A percentile compares a stretch with the other conserved stretches of the same genome.
Conservation (phyloP, 768 basidiomycete genomes). For the Xerocomellus intermedius region DNA sequence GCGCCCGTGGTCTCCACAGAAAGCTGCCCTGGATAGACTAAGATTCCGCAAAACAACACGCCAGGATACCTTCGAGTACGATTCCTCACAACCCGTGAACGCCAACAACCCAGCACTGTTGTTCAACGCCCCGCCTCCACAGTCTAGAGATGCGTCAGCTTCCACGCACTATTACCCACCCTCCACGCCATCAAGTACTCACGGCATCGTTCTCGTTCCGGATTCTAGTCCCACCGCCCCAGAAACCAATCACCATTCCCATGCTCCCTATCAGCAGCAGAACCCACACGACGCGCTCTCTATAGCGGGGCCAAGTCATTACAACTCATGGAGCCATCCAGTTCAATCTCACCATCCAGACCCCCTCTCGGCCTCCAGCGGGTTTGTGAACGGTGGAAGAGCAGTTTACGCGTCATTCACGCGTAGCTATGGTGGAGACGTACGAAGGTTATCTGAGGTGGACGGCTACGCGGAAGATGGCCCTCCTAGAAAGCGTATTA, state of each 20-base stretch:
- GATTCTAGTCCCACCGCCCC: conserved; percentile 64
- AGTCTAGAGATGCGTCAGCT: conserved; percentile 76
- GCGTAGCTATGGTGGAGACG: conserved; percentile 38
- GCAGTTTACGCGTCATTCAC: conserved; percentile 54
- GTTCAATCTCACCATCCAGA: conserved; percentile 40
- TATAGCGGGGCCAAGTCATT: conserved; percentile 38
- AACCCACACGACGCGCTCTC: conserved; percentile 43
- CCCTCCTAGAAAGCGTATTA: conserved; percentile 69
- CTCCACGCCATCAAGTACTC: conserved; percentile 40
- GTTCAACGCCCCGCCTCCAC: conserved; percentile 46
- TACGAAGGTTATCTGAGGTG: conserved; percentile 37
- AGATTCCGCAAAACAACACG: conserved; percentile 46
- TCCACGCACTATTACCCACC: conserved; percentile 59
- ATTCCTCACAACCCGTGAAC: conserved; percentile 52
- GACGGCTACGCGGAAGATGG: conserved; percentile 49
- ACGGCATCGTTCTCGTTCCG: conserved; percentile 67
- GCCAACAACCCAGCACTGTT: conserved; percentile 56
- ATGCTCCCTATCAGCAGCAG: conserved; percentile 40
- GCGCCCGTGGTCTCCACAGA: conserved; percentile 37
- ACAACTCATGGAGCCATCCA: conserved; percentile 38
- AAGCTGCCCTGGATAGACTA: conserved; percentile 43
- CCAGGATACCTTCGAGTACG: conserved; percentile 28
- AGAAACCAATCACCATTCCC: conserved; percentile 38
- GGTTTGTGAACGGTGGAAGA: conserved; percentile 46
- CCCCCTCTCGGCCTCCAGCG: conserved; percentile 58